These are phyloP conservation scores for Malus asiatica DNA, from an alignment of 306 rosid genomes.

Conservation along the genomic window DNA sequence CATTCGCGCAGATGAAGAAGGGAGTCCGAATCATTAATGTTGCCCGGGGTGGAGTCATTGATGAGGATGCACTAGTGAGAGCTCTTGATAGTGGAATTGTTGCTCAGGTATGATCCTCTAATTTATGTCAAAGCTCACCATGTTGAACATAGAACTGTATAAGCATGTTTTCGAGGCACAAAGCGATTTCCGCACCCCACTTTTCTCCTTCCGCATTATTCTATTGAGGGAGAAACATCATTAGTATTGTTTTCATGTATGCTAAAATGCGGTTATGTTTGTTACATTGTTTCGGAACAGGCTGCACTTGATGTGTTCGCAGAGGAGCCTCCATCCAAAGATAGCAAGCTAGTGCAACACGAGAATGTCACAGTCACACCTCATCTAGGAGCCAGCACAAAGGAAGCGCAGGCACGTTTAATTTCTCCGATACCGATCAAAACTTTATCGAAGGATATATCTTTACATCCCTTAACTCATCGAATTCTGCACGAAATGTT, in stretches of 20 bases:
- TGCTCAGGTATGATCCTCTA: conserved; percentile 51
- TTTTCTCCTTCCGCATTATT: neutral
- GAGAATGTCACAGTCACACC: conserved; percentile 81
- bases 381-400: conserved; percentile 98
- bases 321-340: conserved; percentile 76
- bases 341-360: conserved; percentile 69
- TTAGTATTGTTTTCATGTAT: neutral
- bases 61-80: conserved; percentile 71
- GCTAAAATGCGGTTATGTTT: neutral
- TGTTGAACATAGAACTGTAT: neutral
- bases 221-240: neutral
- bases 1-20: conserved; percentile 70
- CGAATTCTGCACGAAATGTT: neutral
- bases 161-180: neutral
- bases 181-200: no score
- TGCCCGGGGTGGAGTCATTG: conserved; percentile 91
- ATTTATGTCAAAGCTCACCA: neutral
- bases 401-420: conserved; percentile 73
- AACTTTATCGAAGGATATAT: neutral
- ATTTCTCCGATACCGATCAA: neutral
- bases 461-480: neutral
- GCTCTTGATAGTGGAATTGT: conserved; percentile 81
- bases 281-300: conserved; percentile 27
- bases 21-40: conserved; percentile 79
- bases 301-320: conserved; percentile 91